A percentile compares a stretch with the other conserved stretches of the same genome.
phyloP scores from a whole-genome alignment of 768 basidiomycete species.

The Mycena vulgaris region DNA sequence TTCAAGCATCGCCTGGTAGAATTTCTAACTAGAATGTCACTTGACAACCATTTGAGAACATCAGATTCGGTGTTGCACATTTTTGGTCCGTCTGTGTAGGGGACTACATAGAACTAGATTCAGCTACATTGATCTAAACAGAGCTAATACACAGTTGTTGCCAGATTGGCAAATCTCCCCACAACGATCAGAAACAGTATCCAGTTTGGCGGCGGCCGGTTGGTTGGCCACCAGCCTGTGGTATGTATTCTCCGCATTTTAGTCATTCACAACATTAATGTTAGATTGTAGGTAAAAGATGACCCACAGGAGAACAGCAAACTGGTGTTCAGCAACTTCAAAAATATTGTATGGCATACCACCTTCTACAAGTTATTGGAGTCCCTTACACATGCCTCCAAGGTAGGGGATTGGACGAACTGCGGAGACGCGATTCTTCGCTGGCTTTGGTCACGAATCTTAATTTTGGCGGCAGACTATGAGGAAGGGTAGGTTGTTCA shows the following conservation, averaged over 20 bases:
- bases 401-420: slow-evolving; percentile 39
- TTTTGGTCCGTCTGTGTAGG: no score
- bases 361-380: slow-evolving; percentile 50
- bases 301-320: slow-evolving; percentile 49
- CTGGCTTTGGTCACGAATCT: slow-evolving; percentile 52
- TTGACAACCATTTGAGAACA: no score
- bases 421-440: slow-evolving; percentile 49
- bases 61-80: no score
- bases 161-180: slow-evolving; percentile 32
- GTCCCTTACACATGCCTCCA: slow-evolving; percentile 37
- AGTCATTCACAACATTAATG: not conserved
- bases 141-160: no score
- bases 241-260: not conserved
- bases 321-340: slow-evolving; percentile 48
- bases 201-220: slow-evolving; percentile 35
- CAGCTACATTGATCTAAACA: no score
- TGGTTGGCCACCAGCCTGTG: no score
- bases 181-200: slow-evolving; percentile 33
- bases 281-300: slow-evolving; percentile 48
- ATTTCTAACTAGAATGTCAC: no score
- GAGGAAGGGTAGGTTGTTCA: slow-evolving; percentile 60
- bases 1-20: no score
- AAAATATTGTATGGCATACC: slow-evolving; percentile 56
- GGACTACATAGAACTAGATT: no score
- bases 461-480: slow-evolving; percentile 60